Evolutionary conservation across 83 land plant species (phyloP).

Genomic region (Thuja plicata): DNA sequence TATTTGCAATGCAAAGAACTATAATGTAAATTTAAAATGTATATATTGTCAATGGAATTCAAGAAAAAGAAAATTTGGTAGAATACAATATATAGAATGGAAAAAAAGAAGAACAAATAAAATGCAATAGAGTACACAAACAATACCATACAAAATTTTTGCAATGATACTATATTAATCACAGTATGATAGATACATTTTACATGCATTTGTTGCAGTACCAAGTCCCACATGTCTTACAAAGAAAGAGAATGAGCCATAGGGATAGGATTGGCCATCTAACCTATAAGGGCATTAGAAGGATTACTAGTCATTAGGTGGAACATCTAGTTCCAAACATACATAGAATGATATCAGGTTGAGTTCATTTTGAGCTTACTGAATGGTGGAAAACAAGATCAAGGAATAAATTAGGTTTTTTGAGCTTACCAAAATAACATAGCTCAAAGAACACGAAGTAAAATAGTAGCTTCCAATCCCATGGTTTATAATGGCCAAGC

Average conservation of each 20-base stretch:
- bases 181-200: neutral
- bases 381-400: no score
- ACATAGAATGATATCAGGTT: neutral
- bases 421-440: no score
- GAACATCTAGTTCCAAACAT: slow-evolving; percentile 54
- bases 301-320: slow-evolving; percentile 54
- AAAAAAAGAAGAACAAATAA: neutral
- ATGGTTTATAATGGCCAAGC: no score
- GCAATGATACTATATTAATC: slow-evolving; percentile 2
- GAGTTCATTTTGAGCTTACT: neutral
- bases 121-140: neutral
- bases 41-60: neutral
- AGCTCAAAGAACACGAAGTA: no score
- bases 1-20: neutral
- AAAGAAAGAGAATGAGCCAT: slow-evolving; percentile 58
- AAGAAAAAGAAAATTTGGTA: neutral
- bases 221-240: slow-evolving; percentile 54
- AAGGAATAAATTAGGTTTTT: no score
- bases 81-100: neutral
- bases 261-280: slow-evolving; percentile 74
- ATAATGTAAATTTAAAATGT: neutral
- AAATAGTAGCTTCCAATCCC: no score
- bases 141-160: neutral
- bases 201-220: slow-evolving; percentile 44
- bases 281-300: slow-evolving; percentile 59